These are phyloP conservation scores for Aureobasidium vineae DNA, from an alignment of 2,329 filamentous ascomycete genomes.

Conservation along the genomic window DNA sequence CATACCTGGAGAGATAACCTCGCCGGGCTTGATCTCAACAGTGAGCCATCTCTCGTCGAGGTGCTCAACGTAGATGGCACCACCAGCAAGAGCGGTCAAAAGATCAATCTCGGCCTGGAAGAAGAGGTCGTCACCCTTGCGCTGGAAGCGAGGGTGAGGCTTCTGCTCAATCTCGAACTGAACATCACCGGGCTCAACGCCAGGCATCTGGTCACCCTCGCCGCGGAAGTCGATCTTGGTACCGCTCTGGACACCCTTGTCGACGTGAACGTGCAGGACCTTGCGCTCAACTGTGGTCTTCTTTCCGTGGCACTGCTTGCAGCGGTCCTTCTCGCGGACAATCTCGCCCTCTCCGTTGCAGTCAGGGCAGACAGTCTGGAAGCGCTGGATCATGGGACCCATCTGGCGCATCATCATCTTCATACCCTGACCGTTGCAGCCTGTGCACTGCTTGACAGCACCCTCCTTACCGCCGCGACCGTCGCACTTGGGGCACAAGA, in stretches of 20 bases:
- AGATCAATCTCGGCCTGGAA: conserved; percentile 96
- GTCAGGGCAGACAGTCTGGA: conserved; percentile 98
- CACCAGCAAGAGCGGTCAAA: conserved; percentile 88
- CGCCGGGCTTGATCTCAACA: conserved; percentile 87
- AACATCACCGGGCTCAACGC: conserved; percentile 90
- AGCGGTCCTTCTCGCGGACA: conserved; percentile 94
- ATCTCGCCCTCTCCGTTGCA: conserved; percentile 97
- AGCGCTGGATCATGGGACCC: conserved; percentile 99
- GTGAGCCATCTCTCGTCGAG: conserved; percentile 96
- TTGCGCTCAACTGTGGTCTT: conserved; percentile 98
- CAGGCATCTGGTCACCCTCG: conserved; percentile 93
- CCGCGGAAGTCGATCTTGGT: conserved; percentile 97
- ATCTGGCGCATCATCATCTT: conserved; percentile 99
- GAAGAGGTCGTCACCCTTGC: conserved; percentile 93
- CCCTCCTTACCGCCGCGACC: conserved; percentile 96
- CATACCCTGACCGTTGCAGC: conserved; percentile 94
- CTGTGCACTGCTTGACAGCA: conserved; percentile 86
- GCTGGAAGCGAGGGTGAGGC: conserved; percentile 91
- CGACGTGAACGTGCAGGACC: conserved; percentile 96
- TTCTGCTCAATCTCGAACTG: conserved; percentile 99
- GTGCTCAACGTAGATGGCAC: conserved; percentile 89
- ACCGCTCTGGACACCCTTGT: conserved; percentile 87
- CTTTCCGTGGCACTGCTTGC: conserved; percentile 95
- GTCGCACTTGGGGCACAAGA: conserved; percentile 93
- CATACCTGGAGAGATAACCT: conserved; percentile 90